A percentile compares a stretch with the other conserved stretches of the same genome.
These are phyloP conservation scores for Chenopodium quinoa DNA, from an alignment of 148 eudicot species.

Conservation along the genomic window DNA sequence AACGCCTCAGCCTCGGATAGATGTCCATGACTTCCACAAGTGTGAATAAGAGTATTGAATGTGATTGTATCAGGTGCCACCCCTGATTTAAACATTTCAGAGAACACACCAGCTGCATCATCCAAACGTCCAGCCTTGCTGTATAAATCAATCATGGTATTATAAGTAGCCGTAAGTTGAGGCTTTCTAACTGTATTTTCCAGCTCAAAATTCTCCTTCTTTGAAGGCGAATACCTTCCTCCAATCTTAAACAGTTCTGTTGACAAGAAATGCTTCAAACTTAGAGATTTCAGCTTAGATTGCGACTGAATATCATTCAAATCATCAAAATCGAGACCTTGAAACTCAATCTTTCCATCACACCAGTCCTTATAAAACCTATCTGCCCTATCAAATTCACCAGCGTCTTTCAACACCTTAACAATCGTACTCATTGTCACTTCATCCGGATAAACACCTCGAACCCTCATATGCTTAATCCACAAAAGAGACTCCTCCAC, in stretches of 20 bases:
- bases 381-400: constrained; percentile 67
- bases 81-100: constrained; percentile 73
- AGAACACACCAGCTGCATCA: constrained; percentile 75
- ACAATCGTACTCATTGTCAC: constrained; percentile 82
- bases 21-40: constrained; percentile 76
- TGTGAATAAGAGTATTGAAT: constrained; percentile 79
- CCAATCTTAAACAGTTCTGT: constrained; percentile 80
- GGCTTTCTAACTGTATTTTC: constrained; percentile 48
- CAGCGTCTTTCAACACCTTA: constrained; percentile 70
- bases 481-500: constrained; percentile 70
- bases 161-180: constrained; percentile 60
- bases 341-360: constrained; percentile 56
- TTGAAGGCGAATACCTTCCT: constrained; percentile 41
- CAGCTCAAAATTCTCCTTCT: constrained; percentile 17
- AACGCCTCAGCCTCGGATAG: constrained; percentile 75
- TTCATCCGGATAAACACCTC: constrained; percentile 80
- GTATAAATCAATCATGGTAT: constrained; percentile 83
- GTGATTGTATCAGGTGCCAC: constrained; percentile 67
- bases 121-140: constrained; percentile 77
- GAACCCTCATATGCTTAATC: constrained; percentile 81
- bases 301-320: constrained; percentile 36
- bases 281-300: constrained; percentile 36
- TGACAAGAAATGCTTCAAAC: constrained; percentile 67
- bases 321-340: constrained; percentile 52
- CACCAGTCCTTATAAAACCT: constrained; percentile 86